Conservation (phyloP, 106 monocot genomes). For the Acorus calamus region DNA sequence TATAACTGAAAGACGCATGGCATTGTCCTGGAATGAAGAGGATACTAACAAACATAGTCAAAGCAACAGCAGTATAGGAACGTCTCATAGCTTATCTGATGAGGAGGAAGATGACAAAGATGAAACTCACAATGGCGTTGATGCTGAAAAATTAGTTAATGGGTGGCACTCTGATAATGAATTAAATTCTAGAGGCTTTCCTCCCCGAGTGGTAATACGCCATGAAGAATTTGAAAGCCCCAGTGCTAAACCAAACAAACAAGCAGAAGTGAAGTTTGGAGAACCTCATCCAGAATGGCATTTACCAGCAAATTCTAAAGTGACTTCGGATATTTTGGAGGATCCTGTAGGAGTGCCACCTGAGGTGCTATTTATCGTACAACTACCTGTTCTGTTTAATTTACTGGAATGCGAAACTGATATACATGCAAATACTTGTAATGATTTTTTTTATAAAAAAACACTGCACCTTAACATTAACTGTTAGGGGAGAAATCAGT, state of each 20-base stretch:
- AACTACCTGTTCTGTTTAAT: no score
- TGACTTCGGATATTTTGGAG: conserved; percentile 22
- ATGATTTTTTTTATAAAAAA: no score
- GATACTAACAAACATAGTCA: conserved; percentile 25
- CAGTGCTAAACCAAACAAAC: conserved; percentile 21
- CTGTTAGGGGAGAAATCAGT: no score
- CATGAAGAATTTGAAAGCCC: conserved; percentile 26
- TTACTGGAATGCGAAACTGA: no score
- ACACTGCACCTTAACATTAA: no score
- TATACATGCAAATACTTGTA: no score
- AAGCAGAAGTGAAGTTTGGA: conserved; percentile 20
- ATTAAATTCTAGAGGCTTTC: conserved; percentile 51
- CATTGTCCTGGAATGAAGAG: conserved; percentile 52
- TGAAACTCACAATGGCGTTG: conserved; percentile 33
- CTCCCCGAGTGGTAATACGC: conserved; percentile 41
- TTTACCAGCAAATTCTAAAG: conserved; percentile 18
- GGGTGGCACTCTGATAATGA: conserved; percentile 99
- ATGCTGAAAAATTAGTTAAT: conserved; percentile 26
- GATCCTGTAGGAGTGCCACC: conserved; percentile 69
- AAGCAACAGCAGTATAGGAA: conserved; percentile 32
- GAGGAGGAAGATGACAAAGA: conserved; percentile 25
- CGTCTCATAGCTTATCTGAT: conserved; percentile 67
- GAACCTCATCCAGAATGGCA: conserved; percentile 16
- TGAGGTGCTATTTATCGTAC: conserved; percentile 43
- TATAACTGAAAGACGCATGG: conserved; percentile 23